Evolutionary conservation across 768 basidiomycete species (phyloP), one percentile per base, ranked within the genome.

Genomic region (Solioccasus polychromus): DNA sequence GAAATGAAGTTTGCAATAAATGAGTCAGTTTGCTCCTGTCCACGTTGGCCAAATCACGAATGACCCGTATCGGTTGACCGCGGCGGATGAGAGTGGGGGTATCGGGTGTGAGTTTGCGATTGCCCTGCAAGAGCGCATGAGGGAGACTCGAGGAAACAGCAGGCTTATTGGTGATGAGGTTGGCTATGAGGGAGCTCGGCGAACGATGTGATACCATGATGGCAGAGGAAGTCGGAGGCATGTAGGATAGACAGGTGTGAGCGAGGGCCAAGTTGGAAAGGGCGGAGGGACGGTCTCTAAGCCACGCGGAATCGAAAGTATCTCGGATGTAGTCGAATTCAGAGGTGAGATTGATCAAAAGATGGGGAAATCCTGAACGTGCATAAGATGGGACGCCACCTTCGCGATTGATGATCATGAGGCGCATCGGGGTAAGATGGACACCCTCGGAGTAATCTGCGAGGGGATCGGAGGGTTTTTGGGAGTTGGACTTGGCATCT

Each of bases 361-460:
- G 83, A 71, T 99, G 96, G 17, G 96, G 96, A 52, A 89, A 81
- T 36, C 96, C 96, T 9, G 79, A 80, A 24, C 96, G 91, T 28
- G 96, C 96, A 63, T 97, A 98, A 0, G 96, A 98, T 18, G 96
- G 96, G 3, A 98, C 85, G 12, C 96, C 96, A 19, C 96, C 96
- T 67, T 95, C 91, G 17, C 87, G 80, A 65, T 93, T 95, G 68
- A 99, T 97, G 66, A 98, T 87, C 88, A 99, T 94, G 48, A 99
- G 78, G 23, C 96, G 88, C 44, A 97, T 72, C 1, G 96, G 96
- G 4, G 92, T 94, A 46, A 99, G 79, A 68, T 98, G 90, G 44
- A 84, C 67, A 25, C 84, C 79, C 24, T 74, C 72, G 0, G 75
- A 73, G 45, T 66, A 63, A 26, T 73, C 70, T 11, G 60, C 60